Evolutionary conservation across 805 yeast species (phyloP), one percentile per base, ranked within the genome.

Genomic region (Saccharomycopsis babjevae): DNA sequence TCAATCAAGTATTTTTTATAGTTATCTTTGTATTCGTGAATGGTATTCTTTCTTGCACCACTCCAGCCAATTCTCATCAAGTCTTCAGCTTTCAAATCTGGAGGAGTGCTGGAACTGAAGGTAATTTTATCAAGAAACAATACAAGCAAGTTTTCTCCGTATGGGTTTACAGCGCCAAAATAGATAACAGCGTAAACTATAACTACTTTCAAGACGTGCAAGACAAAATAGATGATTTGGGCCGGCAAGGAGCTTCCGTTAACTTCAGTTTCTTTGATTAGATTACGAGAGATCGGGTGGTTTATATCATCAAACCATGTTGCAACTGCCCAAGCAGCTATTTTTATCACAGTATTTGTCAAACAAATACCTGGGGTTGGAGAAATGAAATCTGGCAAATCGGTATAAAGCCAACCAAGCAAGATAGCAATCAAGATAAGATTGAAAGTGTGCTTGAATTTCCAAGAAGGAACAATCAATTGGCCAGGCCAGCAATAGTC

Each of bases 301-400:
- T 73, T 67, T 18, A 79, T 81, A 63, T 58, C 57, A 18, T 54
- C 62, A 16, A 50, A 32, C 39, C 81, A 72, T 22, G 66, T 60
- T 18, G 68, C 64, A 30, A 78, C 67, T 1, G 76, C 25, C 30
- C 66, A 62, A 15, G 72, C 68, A 5, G 68, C 60, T 1, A 63
- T 20, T 59, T 68, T 73, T 5, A 80, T 73, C 32, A 83, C 61
- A 66, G 83, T 82, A 67, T 84, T 86, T 11, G 96, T 86, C 61
- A 90, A 74, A 66, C 92, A 87, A 61, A 84, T 79, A 28, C 97
- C 97, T 0, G 98, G 98, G 3, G 98, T 93, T 56, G 97, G 97
- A 40, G 92, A 82, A 59, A 90, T 76, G 67, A 77, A 80, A 69
- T 90, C 97, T 1, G 99, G 99, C 71, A 94, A 79, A 74, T 94